phyloP scores from a whole-genome alignment of 805 yeast species.

The Zygoascus ofunaensis region DNA sequence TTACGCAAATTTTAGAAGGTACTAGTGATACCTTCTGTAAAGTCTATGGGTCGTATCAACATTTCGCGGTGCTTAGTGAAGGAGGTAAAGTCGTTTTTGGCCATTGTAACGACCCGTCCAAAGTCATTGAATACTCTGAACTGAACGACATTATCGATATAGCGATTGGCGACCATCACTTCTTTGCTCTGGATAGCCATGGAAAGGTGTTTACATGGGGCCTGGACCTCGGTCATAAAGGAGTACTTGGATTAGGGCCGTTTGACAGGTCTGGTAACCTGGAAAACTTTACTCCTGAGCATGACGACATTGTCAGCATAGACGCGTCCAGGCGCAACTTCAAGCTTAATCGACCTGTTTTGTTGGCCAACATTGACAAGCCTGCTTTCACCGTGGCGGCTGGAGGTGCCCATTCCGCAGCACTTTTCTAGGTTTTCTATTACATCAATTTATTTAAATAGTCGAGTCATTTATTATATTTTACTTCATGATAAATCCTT shows the following conservation, averaged over 20 bases:
- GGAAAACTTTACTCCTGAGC: neutral
- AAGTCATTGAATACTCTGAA: neutral
- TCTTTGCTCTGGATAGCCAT: neutral
- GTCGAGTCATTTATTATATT: too few relatives aligned
- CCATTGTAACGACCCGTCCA: neutral
- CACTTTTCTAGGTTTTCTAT: neutral
- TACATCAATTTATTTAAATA: too few relatives aligned
- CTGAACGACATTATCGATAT: neutral
- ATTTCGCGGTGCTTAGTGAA: neutral
- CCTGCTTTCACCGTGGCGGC: neutral
- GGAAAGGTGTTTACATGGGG: conserved; percentile 3
- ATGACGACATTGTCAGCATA: neutral
- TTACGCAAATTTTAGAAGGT: neutral
- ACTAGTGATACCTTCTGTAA: neutral
- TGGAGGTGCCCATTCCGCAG: neutral
- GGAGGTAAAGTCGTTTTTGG: conserved; percentile 2
- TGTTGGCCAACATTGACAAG: neutral
- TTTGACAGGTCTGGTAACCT: neutral
- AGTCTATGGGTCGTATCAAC: neutral
- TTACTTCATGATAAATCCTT: too few relatives aligned
- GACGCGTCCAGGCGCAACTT: neutral
- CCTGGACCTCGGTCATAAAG: neutral
- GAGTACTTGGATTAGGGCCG: conserved; percentile 2
- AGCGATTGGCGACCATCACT: conserved; percentile 3
- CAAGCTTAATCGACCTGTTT: neutral